Base-by-base conservation (phyloP, 2,329 filamentous ascomycete genomes). In the Neofusicoccum parvum region DNA sequence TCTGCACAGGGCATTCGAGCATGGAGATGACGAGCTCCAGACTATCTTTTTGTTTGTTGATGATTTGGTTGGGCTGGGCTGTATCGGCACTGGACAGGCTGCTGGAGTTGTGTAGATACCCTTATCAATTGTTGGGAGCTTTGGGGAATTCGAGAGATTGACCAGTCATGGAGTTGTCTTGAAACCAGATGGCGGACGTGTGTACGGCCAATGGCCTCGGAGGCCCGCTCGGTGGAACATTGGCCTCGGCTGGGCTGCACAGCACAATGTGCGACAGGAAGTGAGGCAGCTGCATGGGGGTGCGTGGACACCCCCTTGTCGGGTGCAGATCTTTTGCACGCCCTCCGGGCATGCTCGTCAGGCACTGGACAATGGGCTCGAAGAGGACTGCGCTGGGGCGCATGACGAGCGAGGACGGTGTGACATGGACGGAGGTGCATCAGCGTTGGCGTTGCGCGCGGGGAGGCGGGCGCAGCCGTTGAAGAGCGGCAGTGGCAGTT, bases 51-150 rank as follows among this genome's bases (percentile, higher is more conserved):
- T 20, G 5, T 5, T 23, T 15, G 2, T 45, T 9, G 5, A 15
- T 46, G 7, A 12, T 36, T 15, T 6, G 32, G 5, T 60, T 45
- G 36, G 45, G 56, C 7, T 23, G 43, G n/a, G 11, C 39, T 23
- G 48, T 20, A n/a, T 20, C 27, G 41, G 50, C n/a, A 39, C n/a
- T 9, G 56, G 43, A 48, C 15, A 60, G 41, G 56, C 56, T 14
- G 37, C 48, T 36, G 56, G 56, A 60, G 56, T 60, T 60, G 39
- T 39, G 62, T 37, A 56, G 51, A 56, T 65, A 62, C 59, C 59
- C 59, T 62, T 62, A 62, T 62, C 48, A 51, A 20, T 51, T 62
- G 59, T 48, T 48, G 43, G 56, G 56, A 60, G 41, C n/a, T 9
- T 48, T 41, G 50, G n/a, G 32, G 37, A 15, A 11, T 39, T 23